Evolutionary conservation across 1,284 basidiomycete species (phyloP).

Genomic region (Microbotryum saponariae): DNA sequence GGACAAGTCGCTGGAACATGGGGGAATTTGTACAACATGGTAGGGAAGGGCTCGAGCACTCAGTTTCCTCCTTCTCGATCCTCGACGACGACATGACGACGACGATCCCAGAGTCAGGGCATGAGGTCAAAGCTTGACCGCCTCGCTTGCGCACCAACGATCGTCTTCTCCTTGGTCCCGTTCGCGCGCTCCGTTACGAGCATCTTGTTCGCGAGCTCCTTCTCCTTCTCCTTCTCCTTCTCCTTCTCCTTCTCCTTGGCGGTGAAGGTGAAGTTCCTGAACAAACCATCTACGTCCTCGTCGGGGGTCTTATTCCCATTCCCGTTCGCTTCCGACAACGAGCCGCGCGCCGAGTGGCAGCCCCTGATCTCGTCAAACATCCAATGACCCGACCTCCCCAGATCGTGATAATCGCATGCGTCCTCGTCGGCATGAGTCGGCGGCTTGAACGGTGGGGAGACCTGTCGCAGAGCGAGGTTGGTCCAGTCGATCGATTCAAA

Average conservation of each 20-base stretch:
- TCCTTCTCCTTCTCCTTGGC: background rate
- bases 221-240: background rate
- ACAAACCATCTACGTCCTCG: slow-evolving; percentile 11
- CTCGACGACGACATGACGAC: too few relatives aligned
- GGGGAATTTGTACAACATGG: too few relatives aligned
- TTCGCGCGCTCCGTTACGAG: too few relatives aligned
- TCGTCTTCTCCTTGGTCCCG: background rate
- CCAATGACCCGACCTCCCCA: slow-evolving; percentile 13
- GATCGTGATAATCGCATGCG: slow-evolving; percentile 18
- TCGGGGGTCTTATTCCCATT: background rate
- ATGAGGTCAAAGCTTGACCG: too few relatives aligned
- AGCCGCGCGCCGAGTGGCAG: slow-evolving; percentile 11
- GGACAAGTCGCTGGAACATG: too few relatives aligned
- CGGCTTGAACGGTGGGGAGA: slow-evolving; percentile 28
- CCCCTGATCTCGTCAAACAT: slow-evolving; percentile 18
- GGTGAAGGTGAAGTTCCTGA: slow-evolving; percentile 14
- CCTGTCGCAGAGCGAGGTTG: slow-evolving; percentile 16
- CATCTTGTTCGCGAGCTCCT: background rate
- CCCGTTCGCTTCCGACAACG: background rate
- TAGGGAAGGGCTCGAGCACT: too few relatives aligned
- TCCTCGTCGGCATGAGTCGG: slow-evolving; percentile 28
- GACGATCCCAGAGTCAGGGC: too few relatives aligned
- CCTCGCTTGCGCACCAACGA: too few relatives aligned
- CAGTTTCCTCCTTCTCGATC: too few relatives aligned
- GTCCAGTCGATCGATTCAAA: slow-evolving; percentile 26